Percentiles rank a stretch among this genome's conserved stretches.
Evolutionary conservation across 257 asterid species (phyloP).

Genomic region (Solanum megistacrolobum): DNA sequence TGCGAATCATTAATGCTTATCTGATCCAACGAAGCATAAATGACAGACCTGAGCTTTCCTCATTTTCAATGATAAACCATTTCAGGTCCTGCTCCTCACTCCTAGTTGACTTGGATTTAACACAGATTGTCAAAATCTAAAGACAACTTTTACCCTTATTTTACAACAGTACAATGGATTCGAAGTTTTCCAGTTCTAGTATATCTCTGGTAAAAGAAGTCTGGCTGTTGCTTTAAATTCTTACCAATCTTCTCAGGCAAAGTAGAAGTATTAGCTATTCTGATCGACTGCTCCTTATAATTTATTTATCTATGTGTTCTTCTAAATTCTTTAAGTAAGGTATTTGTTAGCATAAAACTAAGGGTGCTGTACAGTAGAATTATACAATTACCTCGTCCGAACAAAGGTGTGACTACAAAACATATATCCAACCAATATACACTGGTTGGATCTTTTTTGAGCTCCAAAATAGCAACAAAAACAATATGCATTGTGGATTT

Average conservation of each 20-base stretch:
- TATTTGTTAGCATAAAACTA: not conserved
- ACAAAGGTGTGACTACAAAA: not conserved
- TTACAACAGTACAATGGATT: not conserved
- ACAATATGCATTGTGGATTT: not conserved
- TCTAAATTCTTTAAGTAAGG: not conserved
- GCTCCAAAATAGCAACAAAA: not conserved
- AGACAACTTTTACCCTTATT: not conserved
- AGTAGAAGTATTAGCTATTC: not conserved
- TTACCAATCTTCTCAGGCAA: not conserved
- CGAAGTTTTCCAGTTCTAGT: not conserved
- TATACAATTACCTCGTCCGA: not conserved
- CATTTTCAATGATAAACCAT: not conserved
- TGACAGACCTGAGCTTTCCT: not conserved
- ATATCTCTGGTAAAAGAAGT: not conserved
- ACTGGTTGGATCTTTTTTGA: not conserved
- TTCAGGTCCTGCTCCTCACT: not conserved
- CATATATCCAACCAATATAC: not conserved
- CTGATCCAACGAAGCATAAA: not conserved
- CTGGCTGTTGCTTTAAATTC: not conserved
- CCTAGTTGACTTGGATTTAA: not conserved
- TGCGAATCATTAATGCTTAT: not conserved
- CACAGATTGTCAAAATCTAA: not conserved
- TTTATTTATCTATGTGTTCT: not conserved
- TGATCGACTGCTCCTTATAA: not conserved
- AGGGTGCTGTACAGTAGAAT: not conserved